Evolutionary conservation across 176 grass and related monocot species (phyloP).

Genomic region (Raddia guianensis): DNA sequence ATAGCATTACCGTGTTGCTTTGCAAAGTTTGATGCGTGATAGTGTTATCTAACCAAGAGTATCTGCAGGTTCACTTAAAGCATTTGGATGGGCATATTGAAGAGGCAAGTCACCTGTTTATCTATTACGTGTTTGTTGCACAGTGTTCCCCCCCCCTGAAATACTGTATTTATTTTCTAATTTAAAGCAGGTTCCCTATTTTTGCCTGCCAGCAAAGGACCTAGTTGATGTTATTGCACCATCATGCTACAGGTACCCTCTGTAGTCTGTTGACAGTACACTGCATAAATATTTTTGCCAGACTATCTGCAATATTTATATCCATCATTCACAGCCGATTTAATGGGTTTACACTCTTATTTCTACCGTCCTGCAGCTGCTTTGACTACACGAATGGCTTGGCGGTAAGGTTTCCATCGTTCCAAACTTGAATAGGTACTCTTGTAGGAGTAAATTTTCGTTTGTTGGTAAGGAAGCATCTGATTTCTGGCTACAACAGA

Average conservation of each 20-base stretch:
- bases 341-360: conserved; percentile 22
- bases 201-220: conserved; percentile 92
- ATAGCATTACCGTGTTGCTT: not conserved
- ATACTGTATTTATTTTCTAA: conserved; percentile 14
- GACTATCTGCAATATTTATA: not conserved
- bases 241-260: conserved; percentile 87
- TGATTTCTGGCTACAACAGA: not conserved
- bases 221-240: conserved; percentile 98
- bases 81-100: conserved; percentile 96
- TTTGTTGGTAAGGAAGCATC: not conserved
- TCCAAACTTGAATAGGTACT: conserved; percentile 29
- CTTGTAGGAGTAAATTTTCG: not conserved
- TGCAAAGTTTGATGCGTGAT: not conserved
- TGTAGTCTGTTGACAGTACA: not conserved
- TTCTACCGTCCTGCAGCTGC: conserved; percentile 64
- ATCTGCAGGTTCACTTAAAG: conserved; percentile 90
- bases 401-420: conserved; percentile 63
- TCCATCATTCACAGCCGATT: not conserved
- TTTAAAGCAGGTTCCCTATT: conserved; percentile 91
- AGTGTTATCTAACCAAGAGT: conserved; percentile 28
- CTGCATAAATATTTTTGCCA: not conserved
- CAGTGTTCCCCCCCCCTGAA: conserved; percentile 7
- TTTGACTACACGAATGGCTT: conserved; percentile 99
- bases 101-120: conserved; percentile 58
- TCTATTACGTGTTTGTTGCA: not conserved